Evolutionary conservation across 345 rosid genomes (phyloP), one percentile per base, ranked within the genome.

Genomic region (Brassica juncea): DNA sequence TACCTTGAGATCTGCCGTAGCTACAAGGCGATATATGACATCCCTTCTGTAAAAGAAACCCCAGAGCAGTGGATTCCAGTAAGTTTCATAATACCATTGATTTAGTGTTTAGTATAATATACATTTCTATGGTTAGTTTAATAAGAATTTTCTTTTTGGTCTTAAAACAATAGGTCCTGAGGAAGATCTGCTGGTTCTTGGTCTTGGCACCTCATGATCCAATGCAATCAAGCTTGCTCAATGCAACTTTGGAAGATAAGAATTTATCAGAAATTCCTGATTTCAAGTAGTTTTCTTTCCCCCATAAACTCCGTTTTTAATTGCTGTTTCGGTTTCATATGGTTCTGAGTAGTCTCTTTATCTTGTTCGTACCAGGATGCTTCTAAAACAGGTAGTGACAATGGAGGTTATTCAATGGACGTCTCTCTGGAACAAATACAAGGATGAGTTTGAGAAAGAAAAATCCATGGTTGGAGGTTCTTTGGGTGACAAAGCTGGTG

Each of bases 321-420:
- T 34, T 37, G 11, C 60, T 71, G 12, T 25, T 30, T 35, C 9
- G 34, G 23, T 35, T 39, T 70, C 47, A 57, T 11, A 34, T 55
- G 16, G 58, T 28, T 59, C 28, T 64, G 15, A 75, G 58, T 34
- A 54, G 7, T 27, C 28, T 32, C 19, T 8, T 66, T 25, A 39
- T 66, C 14, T 15, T 39, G 32, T 31, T 16, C 28, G 35, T 70
- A 35, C 11, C 77, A 92, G 99, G 87, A 70, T 89, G 88, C 88
- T 92, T 52, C 83, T 93, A 81, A 93, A 93, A 77, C 96, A 92
- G 79, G 82, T 96, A 81, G 97, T 96, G 68, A 93, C 98, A 37
- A 90, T 93, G 98, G 99, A 96, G 88, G 98, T 96, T 77, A 87
- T 96, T 76, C 97, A 87, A 62, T 93, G 99, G 99, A 96, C 97